These are phyloP conservation scores for Citrus maxima DNA, from an alignment of 345 rosid species.

Conservation along the genomic window DNA sequence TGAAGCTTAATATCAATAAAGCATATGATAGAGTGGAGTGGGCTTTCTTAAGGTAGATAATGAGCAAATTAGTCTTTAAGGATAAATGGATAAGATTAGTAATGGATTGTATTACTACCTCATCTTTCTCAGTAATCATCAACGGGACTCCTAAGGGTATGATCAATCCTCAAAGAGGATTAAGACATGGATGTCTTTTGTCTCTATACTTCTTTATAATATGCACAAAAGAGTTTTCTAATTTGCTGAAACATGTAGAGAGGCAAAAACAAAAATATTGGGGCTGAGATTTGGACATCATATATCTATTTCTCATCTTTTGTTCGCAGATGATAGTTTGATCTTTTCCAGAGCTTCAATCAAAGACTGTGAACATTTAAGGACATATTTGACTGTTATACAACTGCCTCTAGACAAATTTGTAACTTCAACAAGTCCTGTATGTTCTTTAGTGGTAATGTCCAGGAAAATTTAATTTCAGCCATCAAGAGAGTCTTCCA, in stretches of 20 bases:
- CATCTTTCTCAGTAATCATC: not conserved
- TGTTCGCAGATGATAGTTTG: not conserved
- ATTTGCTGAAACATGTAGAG: not conserved
- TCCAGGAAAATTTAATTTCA: accelerated
- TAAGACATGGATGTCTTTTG: not conserved
- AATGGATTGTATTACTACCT: too few species aligned
- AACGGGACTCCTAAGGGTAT: too few species aligned
- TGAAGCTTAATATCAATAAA: too few species aligned
- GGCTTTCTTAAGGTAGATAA: too few species aligned
- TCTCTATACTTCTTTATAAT: too few species aligned
- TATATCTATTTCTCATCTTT: not conserved
- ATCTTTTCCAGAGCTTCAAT: not conserved
- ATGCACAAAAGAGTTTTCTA: not conserved
- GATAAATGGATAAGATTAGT: too few species aligned
- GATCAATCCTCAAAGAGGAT: not conserved
- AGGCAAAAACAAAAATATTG: too few species aligned
- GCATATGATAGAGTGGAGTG: too few species aligned
- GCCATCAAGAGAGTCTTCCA: too few species aligned
- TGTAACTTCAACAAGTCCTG: not conserved
- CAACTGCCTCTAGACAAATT: not conserved
- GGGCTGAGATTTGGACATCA: not conserved
- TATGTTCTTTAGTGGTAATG: not conserved
- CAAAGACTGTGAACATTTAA: not conserved
- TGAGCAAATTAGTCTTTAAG: too few species aligned
- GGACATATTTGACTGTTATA: too few species aligned